Conservation (phyloP, 2,329 filamentous ascomycete genomes). For the Fusarium sororula region DNA sequence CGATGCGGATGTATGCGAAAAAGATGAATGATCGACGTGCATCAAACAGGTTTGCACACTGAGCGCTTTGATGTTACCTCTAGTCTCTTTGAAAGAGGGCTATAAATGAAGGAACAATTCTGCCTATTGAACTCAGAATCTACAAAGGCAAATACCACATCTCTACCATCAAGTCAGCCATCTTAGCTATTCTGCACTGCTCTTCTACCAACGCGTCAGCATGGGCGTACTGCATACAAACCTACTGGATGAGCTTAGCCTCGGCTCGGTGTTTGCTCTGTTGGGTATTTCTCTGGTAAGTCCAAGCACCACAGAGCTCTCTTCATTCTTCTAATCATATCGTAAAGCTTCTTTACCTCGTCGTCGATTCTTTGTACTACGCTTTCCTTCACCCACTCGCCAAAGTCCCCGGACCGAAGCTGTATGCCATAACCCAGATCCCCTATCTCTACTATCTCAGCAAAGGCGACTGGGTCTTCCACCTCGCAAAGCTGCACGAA, state of each 20-base stretch:
- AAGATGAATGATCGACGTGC: background rate
- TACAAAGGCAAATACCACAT: background rate
- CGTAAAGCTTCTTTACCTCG: background rate
- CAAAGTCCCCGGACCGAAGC: background rate
- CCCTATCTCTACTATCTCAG: background rate
- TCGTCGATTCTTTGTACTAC: background rate
- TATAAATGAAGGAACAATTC: background rate
- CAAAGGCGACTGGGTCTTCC: background rate
- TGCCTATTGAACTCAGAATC: fast-evolving
- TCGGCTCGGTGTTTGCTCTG: background rate
- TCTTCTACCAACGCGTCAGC: background rate
- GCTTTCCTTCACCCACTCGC: conserved; percentile 7
- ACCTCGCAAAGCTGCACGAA: background rate
- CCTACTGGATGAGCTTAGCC: background rate
- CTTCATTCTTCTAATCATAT: background rate
- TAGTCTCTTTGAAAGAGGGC: background rate
- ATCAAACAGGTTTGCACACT: background rate
- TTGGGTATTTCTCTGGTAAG: background rate
- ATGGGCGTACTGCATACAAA: background rate
- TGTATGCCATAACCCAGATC: background rate
- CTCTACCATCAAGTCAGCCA: too few species aligned
- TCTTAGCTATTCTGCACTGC: background rate
- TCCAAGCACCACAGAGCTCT: background rate
- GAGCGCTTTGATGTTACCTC: background rate
- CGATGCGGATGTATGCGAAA: background rate